Conservation (phyloP, 163 green algal genomes). For the Scenedesmus sp. region DNA sequence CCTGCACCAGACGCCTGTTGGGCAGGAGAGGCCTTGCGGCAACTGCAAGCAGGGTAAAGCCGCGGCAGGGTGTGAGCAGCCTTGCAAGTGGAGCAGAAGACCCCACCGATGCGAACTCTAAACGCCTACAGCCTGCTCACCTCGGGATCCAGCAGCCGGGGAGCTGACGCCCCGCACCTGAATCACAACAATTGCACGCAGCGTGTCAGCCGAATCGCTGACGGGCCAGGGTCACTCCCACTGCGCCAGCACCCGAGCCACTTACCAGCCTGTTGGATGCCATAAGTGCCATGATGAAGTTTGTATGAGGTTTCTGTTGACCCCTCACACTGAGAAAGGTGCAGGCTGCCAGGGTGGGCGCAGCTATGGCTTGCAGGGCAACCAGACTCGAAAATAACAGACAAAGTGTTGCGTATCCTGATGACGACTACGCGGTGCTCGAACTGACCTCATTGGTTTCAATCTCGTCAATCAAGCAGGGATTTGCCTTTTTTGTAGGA, state of each 20-base stretch:
- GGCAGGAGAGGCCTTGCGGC: not conserved
- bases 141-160: constrained; percentile 15
- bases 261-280: constrained; percentile 8
- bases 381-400: not conserved
- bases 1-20: constrained; percentile 12
- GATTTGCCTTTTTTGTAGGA: too few species aligned
- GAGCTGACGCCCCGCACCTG: constrained; percentile 19
- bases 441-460: not conserved
- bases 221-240: not conserved
- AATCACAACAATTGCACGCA: not conserved
- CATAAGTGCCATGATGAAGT: not conserved
- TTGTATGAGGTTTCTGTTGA: not conserved
- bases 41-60: not conserved
- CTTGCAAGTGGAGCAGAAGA: not conserved
- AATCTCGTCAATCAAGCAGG: not conserved
- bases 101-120: constrained; percentile 2
- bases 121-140: constrained; percentile 10
- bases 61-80: not conserved
- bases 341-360: not conserved
- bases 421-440: not conserved
- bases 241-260: not conserved
- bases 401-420: not conserved
- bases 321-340: constrained; percentile 1
- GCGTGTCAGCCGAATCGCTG: not conserved
- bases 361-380: not conserved